A percentile compares a stretch with the other conserved stretches of the same genome.
phyloP scores from a whole-genome alignment of 1,139 yeast genomes.

The Eremothecium gossypii region DNA sequence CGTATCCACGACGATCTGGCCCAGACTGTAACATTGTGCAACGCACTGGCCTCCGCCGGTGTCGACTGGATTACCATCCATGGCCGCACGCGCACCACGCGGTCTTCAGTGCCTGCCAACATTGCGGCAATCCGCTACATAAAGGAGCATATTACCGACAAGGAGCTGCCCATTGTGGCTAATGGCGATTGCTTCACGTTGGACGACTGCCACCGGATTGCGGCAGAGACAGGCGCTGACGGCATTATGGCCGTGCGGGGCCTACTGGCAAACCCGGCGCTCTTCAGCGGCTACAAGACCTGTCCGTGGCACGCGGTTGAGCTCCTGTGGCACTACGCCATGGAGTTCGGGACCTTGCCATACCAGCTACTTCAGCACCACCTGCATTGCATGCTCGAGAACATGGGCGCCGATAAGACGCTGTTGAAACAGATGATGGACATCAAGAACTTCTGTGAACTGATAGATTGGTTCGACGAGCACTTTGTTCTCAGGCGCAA shows the following conservation, averaged over 20 bases:
- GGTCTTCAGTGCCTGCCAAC: slow-evolving; percentile 77
- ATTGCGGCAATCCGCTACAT: slow-evolving; percentile 69
- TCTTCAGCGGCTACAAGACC: slow-evolving; percentile 60
- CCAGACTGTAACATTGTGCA: slow-evolving; percentile 66
- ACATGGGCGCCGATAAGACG: slow-evolving; percentile 42
- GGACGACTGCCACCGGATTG: slow-evolving; percentile 54
- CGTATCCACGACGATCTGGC: slow-evolving; percentile 70
- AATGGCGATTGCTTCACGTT: slow-evolving; percentile 84
- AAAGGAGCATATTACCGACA: slow-evolving; percentile 38
- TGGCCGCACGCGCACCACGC: slow-evolving; percentile 77
- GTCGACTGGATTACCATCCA: slow-evolving; percentile 92
- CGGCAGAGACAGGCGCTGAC: slow-evolving; percentile 62
- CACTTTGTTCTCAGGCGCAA: slow-evolving; percentile 56
- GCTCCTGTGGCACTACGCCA: slow-evolving; percentile 65
- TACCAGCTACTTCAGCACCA: slow-evolving; percentile 82
- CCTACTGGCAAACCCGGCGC: slow-evolving; percentile 71
- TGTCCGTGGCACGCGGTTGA: slow-evolving; percentile 94
- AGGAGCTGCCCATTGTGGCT: slow-evolving; percentile 75
- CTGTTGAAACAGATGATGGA: slow-evolving; percentile 59
- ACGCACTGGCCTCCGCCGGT: slow-evolving; percentile 71
- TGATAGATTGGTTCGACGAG: slow-evolving; percentile 75
- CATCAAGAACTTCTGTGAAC: slow-evolving; percentile 45
- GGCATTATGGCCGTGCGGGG: slow-evolving; percentile 98
- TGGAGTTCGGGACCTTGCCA: slow-evolving; percentile 69
- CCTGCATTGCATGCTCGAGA: slow-evolving; percentile 72